Conservation (phyloP, 2,329 filamentous ascomycete species). For the Calycina herbarum region DNA sequence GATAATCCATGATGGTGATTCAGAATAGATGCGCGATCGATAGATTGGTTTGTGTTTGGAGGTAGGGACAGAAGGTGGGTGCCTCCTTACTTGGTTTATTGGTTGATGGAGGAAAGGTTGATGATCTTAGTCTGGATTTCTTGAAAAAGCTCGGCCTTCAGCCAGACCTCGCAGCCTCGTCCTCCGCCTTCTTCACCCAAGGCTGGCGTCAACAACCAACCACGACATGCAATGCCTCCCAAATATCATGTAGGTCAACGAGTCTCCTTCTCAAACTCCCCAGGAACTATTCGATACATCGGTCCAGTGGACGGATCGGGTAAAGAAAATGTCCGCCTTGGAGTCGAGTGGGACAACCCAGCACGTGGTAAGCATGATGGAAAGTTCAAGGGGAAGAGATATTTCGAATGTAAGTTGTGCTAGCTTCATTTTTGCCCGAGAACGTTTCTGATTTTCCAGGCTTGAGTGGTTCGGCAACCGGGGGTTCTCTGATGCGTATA, state of each 20-base stretch:
- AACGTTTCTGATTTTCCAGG: conserved; percentile 40
- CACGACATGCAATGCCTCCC: conserved; percentile 23
- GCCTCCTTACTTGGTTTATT: conserved; percentile 1
- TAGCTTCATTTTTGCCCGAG: conserved; percentile 3
- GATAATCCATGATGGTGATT: conserved; percentile 60
- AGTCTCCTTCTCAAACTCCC: conserved; percentile 72
- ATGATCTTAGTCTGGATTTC: conserved; percentile 10
- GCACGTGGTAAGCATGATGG: conserved; percentile 88
- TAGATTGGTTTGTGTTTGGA: not conserved
- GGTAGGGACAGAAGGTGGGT: not conserved
- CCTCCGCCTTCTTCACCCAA: conserved; percentile 30
- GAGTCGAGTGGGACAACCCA: conserved; percentile 94
- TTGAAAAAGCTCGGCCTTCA: conserved; percentile 21
- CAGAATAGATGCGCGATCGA: not conserved
- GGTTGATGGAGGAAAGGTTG: conserved; percentile 1
- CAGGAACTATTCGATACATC: conserved; percentile 83
- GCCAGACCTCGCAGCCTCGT: conserved; percentile 5
- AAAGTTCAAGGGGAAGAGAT: conserved; percentile 72
- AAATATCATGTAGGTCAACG: conserved; percentile 65
- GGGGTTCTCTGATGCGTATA: conserved; percentile 85
- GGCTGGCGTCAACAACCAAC: conserved; percentile 7
- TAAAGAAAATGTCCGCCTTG: conserved; percentile 73
- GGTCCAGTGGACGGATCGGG: conserved; percentile 72
- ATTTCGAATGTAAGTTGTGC: conserved; percentile 71
- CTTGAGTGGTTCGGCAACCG: conserved; percentile 62